Percentiles rank a stretch among this genome's conserved stretches.
These are phyloP conservation scores for Nicotiana otophora DNA, from an alignment of 257 asterid species.

Conservation along the genomic window DNA sequence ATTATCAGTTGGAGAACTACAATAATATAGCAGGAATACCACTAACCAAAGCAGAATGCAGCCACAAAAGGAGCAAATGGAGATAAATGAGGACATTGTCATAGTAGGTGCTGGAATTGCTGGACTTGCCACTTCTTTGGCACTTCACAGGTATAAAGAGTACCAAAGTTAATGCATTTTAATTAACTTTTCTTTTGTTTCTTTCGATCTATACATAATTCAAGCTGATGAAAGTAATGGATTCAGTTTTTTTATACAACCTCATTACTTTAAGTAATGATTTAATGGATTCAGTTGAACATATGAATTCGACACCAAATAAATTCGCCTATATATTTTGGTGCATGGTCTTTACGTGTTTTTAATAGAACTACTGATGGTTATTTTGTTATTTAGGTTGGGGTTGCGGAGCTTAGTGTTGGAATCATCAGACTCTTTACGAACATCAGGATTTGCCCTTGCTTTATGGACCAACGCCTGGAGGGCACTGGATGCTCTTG, in stretches of 20 bases:
- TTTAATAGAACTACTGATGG: no score
- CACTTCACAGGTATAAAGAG: conserved; percentile 33
- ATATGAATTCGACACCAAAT: no score
- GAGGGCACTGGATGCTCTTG: conserved; percentile 44
- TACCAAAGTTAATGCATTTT: no score
- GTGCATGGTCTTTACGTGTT: no score
- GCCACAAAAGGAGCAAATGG: neutral
- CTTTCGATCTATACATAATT: no score
- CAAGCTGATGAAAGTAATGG: no score
- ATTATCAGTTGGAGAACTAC: neutral
- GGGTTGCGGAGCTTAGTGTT: conserved; percentile 41
- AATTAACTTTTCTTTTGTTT: no score
- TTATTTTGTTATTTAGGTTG: conserved; percentile 12
- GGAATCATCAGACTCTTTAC: conserved; percentile 39
- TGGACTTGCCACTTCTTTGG: conserved; percentile 36
- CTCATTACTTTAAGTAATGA: no score
- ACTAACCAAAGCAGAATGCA: neutral
- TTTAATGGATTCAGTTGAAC: no score
- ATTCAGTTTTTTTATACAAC: no score
- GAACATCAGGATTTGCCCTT: conserved; percentile 37
- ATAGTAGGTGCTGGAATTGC: conserved; percentile 44
- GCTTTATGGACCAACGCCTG: conserved; percentile 46
- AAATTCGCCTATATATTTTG: no score
- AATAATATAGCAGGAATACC: neutral
- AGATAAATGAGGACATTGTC: conserved; percentile 24